phyloP scores from a whole-genome alignment of 148 eudicot species.

The Amaranthus cruentus region DNA sequence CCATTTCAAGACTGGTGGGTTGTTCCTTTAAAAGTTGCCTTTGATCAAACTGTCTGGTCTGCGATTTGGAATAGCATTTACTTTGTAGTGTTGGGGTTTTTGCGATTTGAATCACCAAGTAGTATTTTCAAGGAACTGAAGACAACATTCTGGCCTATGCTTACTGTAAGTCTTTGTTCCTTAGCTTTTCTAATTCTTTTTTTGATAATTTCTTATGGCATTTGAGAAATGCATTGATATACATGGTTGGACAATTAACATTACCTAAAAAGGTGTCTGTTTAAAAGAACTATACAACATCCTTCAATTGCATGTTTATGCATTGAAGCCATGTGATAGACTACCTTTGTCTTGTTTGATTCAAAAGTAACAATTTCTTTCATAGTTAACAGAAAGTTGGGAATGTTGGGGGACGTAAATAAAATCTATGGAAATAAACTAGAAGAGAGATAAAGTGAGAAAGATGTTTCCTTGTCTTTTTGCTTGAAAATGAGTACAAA shows the following conservation, averaged over 20 bases:
- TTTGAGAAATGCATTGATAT: background rate
- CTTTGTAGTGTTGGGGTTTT: conserved; percentile 57
- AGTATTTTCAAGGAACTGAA: conserved; percentile 60
- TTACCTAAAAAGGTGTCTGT: background rate
- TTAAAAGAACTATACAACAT: background rate
- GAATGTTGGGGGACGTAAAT: no score
- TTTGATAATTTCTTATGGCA: background rate
- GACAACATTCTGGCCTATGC: conserved; percentile 86
- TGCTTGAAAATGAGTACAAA: no score
- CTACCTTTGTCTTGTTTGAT: background rate
- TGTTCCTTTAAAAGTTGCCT: conserved; percentile 77
- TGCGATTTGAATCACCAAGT: conserved; percentile 76
- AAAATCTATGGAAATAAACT: no score
- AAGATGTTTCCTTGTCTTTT: no score
- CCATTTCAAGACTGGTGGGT: conserved; percentile 96
- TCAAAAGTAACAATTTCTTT: background rate
- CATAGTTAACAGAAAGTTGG: background rate
- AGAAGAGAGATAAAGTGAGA: no score
- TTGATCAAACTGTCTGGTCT: conserved; percentile 93
- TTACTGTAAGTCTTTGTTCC: conserved; percentile 58
- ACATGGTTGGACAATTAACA: background rate
- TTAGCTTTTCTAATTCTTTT: background rate
- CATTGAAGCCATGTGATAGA: background rate
- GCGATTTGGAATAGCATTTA: conserved; percentile 94
- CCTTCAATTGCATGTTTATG: background rate